Conservation (phyloP, 768 basidiomycete species). For the Lactarius vividus region DNA sequence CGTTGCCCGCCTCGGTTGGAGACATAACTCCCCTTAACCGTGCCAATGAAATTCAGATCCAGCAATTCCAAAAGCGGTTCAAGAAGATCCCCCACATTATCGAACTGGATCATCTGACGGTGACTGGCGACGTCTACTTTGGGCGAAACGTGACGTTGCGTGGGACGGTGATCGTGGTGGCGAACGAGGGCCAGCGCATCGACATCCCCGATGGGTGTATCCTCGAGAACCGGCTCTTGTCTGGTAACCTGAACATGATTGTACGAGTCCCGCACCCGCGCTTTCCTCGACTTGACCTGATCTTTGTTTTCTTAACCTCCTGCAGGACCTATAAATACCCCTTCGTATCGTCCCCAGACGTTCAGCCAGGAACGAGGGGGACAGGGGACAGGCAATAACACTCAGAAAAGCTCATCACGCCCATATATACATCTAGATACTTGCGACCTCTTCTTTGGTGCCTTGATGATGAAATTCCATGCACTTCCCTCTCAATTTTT, state of each 20-base stretch:
- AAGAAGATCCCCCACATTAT: slow-evolving; percentile 70
- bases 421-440: background rate
- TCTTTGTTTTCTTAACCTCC: background rate
- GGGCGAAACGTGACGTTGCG: slow-evolving; percentile 62
- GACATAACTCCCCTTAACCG: background rate
- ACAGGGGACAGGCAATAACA: background rate
- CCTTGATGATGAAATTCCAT: background rate
- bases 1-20: slow-evolving; percentile 1
- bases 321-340: slow-evolving; percentile 20
- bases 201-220: slow-evolving; percentile 57
- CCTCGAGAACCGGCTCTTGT: slow-evolving; percentile 60
- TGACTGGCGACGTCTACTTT: slow-evolving; percentile 66
- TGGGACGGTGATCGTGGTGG: slow-evolving; percentile 63
- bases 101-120: slow-evolving; percentile 73
- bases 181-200: slow-evolving; percentile 57
- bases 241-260: slow-evolving; percentile 74
- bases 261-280: slow-evolving; percentile 36
- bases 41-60: slow-evolving; percentile 36
- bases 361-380: background rate
- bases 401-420: background rate
- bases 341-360: background rate
- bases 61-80: slow-evolving; percentile 71
- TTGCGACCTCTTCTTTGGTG: background rate
- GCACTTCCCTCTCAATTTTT: background rate
- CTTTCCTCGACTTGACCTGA: background rate